Percentiles rank a stretch among this genome's conserved stretches.
phyloP scores from a whole-genome alignment of 257 asterid genomes.

The Solanum bukasovii region DNA sequence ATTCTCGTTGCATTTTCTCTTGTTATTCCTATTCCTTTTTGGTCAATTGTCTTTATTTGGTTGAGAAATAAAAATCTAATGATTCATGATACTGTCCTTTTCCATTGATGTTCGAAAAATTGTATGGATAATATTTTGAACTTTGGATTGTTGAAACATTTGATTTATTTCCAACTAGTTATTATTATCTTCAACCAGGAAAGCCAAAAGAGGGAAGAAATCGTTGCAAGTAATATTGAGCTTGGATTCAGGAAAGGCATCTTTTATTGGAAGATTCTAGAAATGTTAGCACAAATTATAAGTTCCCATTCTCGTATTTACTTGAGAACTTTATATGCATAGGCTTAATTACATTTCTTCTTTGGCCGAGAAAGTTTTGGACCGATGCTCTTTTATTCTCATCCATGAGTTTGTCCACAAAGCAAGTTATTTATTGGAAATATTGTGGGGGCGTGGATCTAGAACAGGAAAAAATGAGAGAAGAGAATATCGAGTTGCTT shows the following conservation, averaged over 20 bases:
- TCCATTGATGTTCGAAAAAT: neutral
- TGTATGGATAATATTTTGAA: neutral
- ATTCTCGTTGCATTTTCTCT: neutral
- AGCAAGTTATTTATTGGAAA: neutral
- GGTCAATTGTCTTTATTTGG: neutral
- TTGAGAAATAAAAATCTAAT: neutral
- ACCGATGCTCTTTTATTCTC: neutral
- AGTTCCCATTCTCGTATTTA: neutral
- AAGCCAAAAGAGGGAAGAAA: neutral
- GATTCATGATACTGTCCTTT: neutral
- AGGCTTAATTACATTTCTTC: neutral
- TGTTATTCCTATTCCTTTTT: neutral
- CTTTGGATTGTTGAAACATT: neutral
- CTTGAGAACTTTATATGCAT: neutral
- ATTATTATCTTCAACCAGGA: neutral
- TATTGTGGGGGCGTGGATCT: neutral
- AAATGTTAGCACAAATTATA: neutral
- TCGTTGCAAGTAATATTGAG: neutral
- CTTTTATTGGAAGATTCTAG: neutral
- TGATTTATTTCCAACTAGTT: neutral
- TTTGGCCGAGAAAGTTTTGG: neutral
- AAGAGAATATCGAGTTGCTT: neutral
- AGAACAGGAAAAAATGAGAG: neutral
- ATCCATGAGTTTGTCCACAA: neutral
- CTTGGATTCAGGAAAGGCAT: neutral